A percentile compares a stretch with the other conserved stretches of the same genome.
Conservation (phyloP, 768 basidiomycete genomes). For the Phanerochaete sordida region DNA sequence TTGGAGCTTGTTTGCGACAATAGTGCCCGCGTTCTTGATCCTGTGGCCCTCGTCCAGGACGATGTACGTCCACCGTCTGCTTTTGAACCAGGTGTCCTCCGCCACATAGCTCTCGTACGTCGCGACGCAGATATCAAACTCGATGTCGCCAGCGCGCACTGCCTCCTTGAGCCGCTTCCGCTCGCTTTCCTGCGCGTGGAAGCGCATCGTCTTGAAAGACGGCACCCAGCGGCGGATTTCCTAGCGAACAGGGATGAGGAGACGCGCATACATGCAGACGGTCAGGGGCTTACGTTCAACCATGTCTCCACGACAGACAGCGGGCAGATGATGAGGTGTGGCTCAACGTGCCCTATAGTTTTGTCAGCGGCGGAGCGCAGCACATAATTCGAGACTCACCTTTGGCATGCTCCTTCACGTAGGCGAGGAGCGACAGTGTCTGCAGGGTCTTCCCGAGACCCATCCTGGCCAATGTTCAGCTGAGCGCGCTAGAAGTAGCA, state of each 20-base stretch:
- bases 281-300: constrained; percentile 40
- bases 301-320: constrained; percentile 63
- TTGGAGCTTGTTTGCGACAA: constrained; percentile 48
- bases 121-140: constrained; percentile 54
- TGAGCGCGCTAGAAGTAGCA: neutral
- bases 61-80: constrained; percentile 51
- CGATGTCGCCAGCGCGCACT: constrained; percentile 32
- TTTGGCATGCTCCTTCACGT: constrained; percentile 52
- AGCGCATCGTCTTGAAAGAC: constrained; percentile 49
- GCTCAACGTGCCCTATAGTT: constrained; percentile 38
- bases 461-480: constrained; percentile 40
- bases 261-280: neutral
- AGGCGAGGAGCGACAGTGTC: constrained; percentile 65
- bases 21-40: constrained; percentile 66
- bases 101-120: constrained; percentile 65
- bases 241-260: constrained; percentile 21
- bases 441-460: constrained; percentile 66
- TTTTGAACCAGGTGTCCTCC: constrained; percentile 61
- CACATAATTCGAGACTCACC: constrained; percentile 23
- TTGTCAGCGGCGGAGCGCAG: neutral
- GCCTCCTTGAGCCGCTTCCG: constrained; percentile 51
- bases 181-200: constrained; percentile 54
- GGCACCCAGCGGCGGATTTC: constrained; percentile 56
- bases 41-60: constrained; percentile 68
- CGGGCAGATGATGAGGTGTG: constrained; percentile 73